Evolutionary conservation across 1,284 basidiomycete species (phyloP), one percentile per base, ranked within the genome.

Genomic region (Meira nashicola): DNA sequence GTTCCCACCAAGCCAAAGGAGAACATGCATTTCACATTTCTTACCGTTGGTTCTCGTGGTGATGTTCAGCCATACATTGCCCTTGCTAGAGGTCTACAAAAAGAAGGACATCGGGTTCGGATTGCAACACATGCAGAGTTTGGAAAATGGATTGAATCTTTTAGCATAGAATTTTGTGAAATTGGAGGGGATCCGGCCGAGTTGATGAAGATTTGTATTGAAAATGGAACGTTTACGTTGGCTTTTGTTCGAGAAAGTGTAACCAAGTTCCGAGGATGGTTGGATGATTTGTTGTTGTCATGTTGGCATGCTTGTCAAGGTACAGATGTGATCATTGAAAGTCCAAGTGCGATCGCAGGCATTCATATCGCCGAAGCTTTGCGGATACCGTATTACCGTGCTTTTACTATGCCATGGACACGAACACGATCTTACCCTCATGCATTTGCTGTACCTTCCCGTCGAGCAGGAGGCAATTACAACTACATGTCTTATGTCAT

Each of bases 291-390:
- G 4, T 83, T 98, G 39, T 87, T 87, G 76, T 92, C 91, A 0
- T 89, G 92, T 1, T 97, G 92, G 91, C 86, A 91, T 60, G 93
- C 92, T 4, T 98, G 95, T 76, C 90, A 94, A 80, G 87, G 86
- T 19, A 92, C 91, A 0, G 93, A 98, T 76, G 85, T 97, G 25
- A 83, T 98, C 53, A 83, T 98, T 56, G 94, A 98, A 80, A 91
- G 89, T 71, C 94, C 94, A 0, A 92, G 89, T 74, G 92, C 94
- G 5, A 97, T 97, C 88, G 92, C 88, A n/a, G 94, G 94, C n/a
- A 89, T 90, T 62, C 94, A 98, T 71, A 92, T 98, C 55, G 94
- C 94, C 15, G 94, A 98, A 78, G 92, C 90, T 1, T 82, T 98
- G 15, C 83, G 83, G 37, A 91, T 97, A 55, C 94, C 94, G 2